These are phyloP conservation scores for Ustilago nuda DNA, from an alignment of 1,284 basidiomycete species.

Conservation along the genomic window DNA sequence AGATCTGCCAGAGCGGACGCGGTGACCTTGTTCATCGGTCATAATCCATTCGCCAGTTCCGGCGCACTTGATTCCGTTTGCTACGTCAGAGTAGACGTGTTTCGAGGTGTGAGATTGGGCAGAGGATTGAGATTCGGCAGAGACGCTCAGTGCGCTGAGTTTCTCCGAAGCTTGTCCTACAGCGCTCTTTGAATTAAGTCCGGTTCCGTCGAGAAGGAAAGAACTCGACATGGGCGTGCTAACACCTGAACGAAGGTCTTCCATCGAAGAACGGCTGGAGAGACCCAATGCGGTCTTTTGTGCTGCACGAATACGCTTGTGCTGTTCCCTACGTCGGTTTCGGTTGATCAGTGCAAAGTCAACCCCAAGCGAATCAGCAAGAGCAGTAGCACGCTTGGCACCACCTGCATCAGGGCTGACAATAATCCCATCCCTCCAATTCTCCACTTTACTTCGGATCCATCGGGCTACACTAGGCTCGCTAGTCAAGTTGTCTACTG, in stretches of 20 bases:
- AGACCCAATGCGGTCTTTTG: conserved; percentile 41
- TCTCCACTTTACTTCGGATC: conserved; percentile 87
- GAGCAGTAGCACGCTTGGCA: conserved; percentile 92
- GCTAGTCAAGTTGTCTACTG: conserved; percentile 82
- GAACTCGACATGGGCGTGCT: conserved; percentile 60
- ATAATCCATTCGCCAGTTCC: conserved; percentile 69
- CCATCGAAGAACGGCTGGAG: conserved; percentile 43
- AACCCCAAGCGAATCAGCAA: conserved; percentile 93
- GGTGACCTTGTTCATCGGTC: conserved; percentile 63
- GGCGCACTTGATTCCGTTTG: conserved; percentile 70
- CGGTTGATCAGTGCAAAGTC: conserved; percentile 98
- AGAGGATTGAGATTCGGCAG: conserved; percentile 26
- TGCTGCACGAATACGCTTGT: conserved; percentile 57
- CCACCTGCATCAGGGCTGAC: conserved; percentile 98
- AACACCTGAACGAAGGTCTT: conserved; percentile 54
- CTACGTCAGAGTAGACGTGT: conserved; percentile 55
- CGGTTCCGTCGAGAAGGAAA: conserved; percentile 48
- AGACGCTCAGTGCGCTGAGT: conserved; percentile 42
- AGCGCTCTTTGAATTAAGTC: conserved; percentile 26
- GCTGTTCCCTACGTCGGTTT: conserved; percentile 73
- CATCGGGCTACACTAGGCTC: conserved; percentile 67
- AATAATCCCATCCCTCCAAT: conserved; percentile 89
- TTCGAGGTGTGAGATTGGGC: conserved; percentile 24
- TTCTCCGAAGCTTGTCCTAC: conserved; percentile 41
- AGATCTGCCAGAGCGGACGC: conserved; percentile 55